Conservation (phyloP, 805 yeast species). For the Spencermartinsiella europaea region DNA sequence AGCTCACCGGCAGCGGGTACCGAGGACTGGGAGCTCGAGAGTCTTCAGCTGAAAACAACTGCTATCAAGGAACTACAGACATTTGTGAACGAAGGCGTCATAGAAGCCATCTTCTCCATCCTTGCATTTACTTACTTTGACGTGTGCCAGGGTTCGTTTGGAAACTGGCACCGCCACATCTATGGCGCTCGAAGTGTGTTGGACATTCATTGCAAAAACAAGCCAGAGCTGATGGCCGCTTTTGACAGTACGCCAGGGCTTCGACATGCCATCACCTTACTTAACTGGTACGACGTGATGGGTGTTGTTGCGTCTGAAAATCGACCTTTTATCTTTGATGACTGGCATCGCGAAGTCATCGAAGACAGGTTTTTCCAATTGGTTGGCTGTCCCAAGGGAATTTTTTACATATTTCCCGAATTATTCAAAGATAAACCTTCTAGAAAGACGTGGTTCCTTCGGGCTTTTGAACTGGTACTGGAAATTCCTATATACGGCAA, state of each 20-base stretch:
- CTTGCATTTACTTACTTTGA: slow-evolving; percentile 19
- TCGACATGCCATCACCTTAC: slow-evolving; percentile 17
- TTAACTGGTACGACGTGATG: slow-evolving; percentile 19
- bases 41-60: slow-evolving; percentile 13
- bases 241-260: slow-evolving; percentile 16
- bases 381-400: slow-evolving; percentile 17
- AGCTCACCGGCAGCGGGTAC: not conserved
- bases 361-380: slow-evolving; percentile 15
- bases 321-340: slow-evolving; percentile 17
- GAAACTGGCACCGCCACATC: slow-evolving; percentile 17
- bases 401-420: slow-evolving; percentile 12
- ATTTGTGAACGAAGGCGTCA: slow-evolving; percentile 14
- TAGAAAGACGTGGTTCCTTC: slow-evolving; percentile 2
- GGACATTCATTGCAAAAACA: slow-evolving; percentile 16
- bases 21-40: slow-evolving; percentile 5
- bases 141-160: slow-evolving; percentile 19
- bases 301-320: slow-evolving; percentile 12
- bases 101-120: slow-evolving; percentile 19
- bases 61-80: slow-evolving; percentile 18
- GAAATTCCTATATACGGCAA: slow-evolving; percentile 1
- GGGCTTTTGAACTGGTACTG: slow-evolving; percentile 5
- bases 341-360: slow-evolving; percentile 19
- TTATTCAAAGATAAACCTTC: slow-evolving; percentile 4
- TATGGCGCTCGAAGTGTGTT: slow-evolving; percentile 17
- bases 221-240: slow-evolving; percentile 6